Percentiles rank a stretch among this genome's conserved stretches.
Evolutionary conservation across 352 stramenopile genomes (phyloP).

Genomic region (Globisporangium recalcitrans): DNA sequence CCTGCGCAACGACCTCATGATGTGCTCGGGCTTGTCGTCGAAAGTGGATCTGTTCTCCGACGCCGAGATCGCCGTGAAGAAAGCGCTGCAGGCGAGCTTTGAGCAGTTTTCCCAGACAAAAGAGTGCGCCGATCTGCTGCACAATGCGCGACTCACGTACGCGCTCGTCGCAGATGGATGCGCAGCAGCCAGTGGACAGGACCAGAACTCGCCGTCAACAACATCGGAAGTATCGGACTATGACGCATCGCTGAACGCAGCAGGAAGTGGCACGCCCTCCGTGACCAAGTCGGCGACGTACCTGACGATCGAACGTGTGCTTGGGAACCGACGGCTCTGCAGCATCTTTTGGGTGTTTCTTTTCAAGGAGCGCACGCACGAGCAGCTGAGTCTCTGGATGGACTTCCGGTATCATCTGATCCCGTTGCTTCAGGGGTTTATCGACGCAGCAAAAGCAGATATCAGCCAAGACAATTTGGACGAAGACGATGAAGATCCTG

Average conservation of each 20-base stretch:
- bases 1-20: constrained; percentile 66
- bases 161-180: constrained; percentile 23
- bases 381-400: constrained; percentile 83
- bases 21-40: constrained; percentile 65
- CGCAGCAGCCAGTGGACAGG: not conserved
- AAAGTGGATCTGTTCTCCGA: constrained; percentile 78
- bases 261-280: constrained; percentile 8
- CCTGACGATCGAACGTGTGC: constrained; percentile 66
- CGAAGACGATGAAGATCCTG: constrained; percentile 4
- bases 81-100: constrained; percentile 67
- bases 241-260: constrained; percentile 2
- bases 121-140: constrained; percentile 52
- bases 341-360: constrained; percentile 86
- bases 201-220: constrained; percentile 16
- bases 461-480: constrained; percentile 25
- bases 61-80: constrained; percentile 66
- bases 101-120: constrained; percentile 48
- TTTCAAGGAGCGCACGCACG: constrained; percentile 80
- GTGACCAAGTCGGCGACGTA: constrained; percentile 33
- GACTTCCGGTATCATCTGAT: constrained; percentile 69
- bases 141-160: constrained; percentile 53
- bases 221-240: constrained; percentile 16
- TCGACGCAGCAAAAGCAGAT: constrained; percentile 34
- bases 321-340: constrained; percentile 71
- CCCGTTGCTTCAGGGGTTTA: constrained; percentile 56